Base-by-base conservation (phyloP, 805 yeast species). In the Candida nonsorbophila region DNA sequence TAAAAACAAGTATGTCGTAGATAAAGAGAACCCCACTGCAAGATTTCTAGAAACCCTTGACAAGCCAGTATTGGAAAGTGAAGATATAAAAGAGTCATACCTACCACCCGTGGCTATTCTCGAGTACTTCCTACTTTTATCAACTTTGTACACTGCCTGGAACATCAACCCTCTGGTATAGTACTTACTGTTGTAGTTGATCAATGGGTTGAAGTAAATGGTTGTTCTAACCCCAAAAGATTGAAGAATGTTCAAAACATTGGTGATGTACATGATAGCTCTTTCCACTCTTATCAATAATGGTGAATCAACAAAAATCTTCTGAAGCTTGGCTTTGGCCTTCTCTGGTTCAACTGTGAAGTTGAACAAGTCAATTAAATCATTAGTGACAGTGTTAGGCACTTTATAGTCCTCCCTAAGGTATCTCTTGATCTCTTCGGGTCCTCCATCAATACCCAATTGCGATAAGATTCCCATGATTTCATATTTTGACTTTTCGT, bases 21-120 rank as follows among this genome's bases (percentile, higher is more conserved):
- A 84, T 32, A 92, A 54, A 37, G 85, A 80, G 47, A 92, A 81
- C 0, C 98, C 97, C 24, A 88, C 97, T 1, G 87, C 95, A 37
- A 47, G 47, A 0, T 58, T 57, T 4, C 58, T 55, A 9, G 37
- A 39, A 6, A 40, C 29, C 17, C 46, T 46, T 1, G 45, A 37
- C 12, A 53, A 31, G 15, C 49, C 61, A 19, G 47, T 54, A 28
- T 84, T 77, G 0, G 90, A 73, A 36, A 86, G 68, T 11, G 78
- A 67, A 3, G 74, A 62, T 9, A 87, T 73, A 40, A 92, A 64
- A 13, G 67, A 62, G 45, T 90, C 97, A 49, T 87, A 92, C 32
- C 99, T 65, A 3, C 99, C 99, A 25, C 99, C 99, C 0, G 92
- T 90, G 10, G 92, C 92, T 22, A 92, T 62, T 22, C 68, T 39